A percentile compares a stretch with the other conserved stretches of the same genome.
Evolutionary conservation across 2,329 filamentous ascomycete genomes (phyloP).

Genomic region (Penicillium sp.): DNA sequence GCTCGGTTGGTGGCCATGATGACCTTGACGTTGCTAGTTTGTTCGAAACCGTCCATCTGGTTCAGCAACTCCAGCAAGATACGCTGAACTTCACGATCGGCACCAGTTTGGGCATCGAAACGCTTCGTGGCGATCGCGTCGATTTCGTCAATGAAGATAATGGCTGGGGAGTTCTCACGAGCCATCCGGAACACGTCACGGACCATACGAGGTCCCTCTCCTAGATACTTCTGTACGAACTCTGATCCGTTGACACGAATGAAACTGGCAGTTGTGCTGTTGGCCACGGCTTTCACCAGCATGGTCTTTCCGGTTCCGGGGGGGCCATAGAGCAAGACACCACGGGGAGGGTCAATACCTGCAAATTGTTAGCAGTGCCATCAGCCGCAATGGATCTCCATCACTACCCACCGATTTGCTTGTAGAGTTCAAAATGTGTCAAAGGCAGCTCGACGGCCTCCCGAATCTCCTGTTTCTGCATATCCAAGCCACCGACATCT

Average conservation of each 20-base stretch:
- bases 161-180: constrained; percentile 93
- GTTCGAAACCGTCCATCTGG: constrained; percentile 99
- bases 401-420: constrained; percentile 73
- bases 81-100: constrained; percentile 96
- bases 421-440: constrained; percentile 97
- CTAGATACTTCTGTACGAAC: constrained; percentile 98
- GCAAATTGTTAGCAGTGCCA: constrained; percentile 22
- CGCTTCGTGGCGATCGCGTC: constrained; percentile 98
- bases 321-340: constrained; percentile 92
- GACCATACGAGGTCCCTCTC: constrained; percentile 97
- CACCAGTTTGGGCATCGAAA: constrained; percentile 97
- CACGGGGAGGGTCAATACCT: constrained; percentile 90
- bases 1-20: constrained; percentile 99
- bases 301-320: constrained; percentile 97
- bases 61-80: constrained; percentile 96
- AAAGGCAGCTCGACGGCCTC: constrained; percentile 96
- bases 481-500: constrained; percentile 94
- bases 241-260: constrained; percentile 98
- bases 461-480: constrained; percentile 99
- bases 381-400: neutral
- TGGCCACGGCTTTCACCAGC: constrained; percentile 96
- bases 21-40: constrained; percentile 98
- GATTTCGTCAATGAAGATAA: constrained; percentile 99
- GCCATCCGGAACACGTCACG: constrained; percentile 99
- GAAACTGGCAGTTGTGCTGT: constrained; percentile 96